Evolutionary conservation across 306 rosid genomes (phyloP), one percentile per base, ranked within the genome.

Genomic region (Cucurbita maxima): DNA sequence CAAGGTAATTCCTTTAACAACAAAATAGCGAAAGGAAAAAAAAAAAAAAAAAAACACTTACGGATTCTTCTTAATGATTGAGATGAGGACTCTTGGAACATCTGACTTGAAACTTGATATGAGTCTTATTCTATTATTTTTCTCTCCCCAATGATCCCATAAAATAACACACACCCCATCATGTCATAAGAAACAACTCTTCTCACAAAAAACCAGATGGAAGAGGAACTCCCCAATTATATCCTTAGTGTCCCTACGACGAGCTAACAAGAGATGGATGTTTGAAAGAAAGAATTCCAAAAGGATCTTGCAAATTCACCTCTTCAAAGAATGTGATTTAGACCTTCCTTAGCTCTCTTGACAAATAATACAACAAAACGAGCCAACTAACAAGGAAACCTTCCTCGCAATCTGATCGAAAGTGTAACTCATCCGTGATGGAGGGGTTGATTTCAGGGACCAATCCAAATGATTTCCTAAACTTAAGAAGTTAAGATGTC

Each of bases 1-100:
- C 19, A 87, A 91, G 99, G 99, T 94, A 87, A 70, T 78, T 67
- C 74, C 20, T 22, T 64, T 16, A 37, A 41, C 50, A 56, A 18
- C 57, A 34, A 10, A 15, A 43, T 52, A 22, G 18, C 56, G 15
- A 30, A 16, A 30, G 34, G 34, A 30, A 30, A 30, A 30, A 19
- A 43, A 43, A 12, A 38, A n/a, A 43, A 43, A 25, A 38, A n/a
- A 1, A 41, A 10, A 19, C 53, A 43, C 16, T 11, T 62, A 38
- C 18, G n/a, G 5, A 5, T 43, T 64, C 37, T 64, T 64, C 37
- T 64, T 64, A 18, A 43, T 43, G 53, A 4, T 34, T 60, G 0
- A 36, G 45, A 36, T 13, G 43, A 60, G 6, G 45, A 8, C 19
- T 40, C 18, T 60, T 34, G 43, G 43, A 38, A 59, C 66, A 59